Percentiles rank a stretch among this genome's conserved stretches.
These are phyloP conservation scores for Graphilbum fragrans DNA, from an alignment of 2,329 filamentous ascomycete species.

Conservation along the genomic window DNA sequence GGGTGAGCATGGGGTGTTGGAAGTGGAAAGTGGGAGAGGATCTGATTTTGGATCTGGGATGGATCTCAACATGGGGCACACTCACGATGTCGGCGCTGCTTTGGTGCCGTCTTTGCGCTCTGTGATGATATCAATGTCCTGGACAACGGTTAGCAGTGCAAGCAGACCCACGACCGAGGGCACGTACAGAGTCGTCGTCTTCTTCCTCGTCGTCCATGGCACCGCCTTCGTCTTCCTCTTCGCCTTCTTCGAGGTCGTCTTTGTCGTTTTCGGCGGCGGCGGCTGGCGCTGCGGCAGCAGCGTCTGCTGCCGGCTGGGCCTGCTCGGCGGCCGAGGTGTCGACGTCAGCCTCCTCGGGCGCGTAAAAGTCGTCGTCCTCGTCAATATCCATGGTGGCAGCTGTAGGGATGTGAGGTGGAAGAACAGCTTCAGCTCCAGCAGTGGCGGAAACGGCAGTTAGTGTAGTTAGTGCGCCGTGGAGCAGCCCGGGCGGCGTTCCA, in stretches of 20 bases:
- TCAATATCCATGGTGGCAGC: constrained; percentile 47
- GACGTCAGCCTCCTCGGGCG: constrained; percentile 40
- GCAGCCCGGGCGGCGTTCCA: no score
- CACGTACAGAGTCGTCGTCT: constrained; percentile 38
- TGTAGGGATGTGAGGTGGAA: not conserved
- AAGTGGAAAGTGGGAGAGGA: not conserved
- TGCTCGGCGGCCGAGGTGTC: constrained; percentile 16
- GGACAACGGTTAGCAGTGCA: not conserved
- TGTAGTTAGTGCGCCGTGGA: no score
- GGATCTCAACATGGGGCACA: constrained; percentile 3
- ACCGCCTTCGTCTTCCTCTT: constrained; percentile 49
- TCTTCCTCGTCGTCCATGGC: constrained; percentile 51
- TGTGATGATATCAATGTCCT: constrained; percentile 59
- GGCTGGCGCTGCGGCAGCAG: constrained; percentile 12
- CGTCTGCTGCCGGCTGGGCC: constrained; percentile 2
- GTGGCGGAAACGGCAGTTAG: no score
- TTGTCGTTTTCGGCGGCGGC: constrained; percentile 6
- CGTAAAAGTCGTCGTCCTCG: constrained; percentile 57
- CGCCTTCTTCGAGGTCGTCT: constrained; percentile 33
- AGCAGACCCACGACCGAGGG: not conserved
- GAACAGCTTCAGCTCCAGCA: no score
- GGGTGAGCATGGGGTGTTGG: no score
- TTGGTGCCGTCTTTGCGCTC: constrained; percentile 54
- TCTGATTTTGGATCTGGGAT: not conserved
- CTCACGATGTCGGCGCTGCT: constrained; percentile 45